Evolutionary conservation across 352 stramenopile species (phyloP), one percentile per base, ranked within the genome.

Genomic region (Phytopythium chamaehyphon): DNA sequence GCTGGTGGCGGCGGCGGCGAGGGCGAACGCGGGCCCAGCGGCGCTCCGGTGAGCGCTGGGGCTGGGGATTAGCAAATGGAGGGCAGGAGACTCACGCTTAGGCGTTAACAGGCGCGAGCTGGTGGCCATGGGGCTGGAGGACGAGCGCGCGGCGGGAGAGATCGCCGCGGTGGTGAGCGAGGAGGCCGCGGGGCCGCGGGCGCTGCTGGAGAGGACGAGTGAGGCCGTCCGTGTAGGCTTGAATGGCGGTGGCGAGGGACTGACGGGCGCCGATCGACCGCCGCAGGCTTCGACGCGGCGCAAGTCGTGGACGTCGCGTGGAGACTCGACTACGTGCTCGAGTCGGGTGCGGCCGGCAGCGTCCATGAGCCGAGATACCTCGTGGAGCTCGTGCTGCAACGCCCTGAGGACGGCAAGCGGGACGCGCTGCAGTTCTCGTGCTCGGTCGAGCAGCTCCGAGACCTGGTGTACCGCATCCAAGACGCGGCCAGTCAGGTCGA

Each of bases 381-480:
- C 15, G 78, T 92, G 31, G 59, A 88, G 33, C 51, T 92, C 51
- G 72, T 72, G 51, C 46, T 87, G 26, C 76, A 90, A 56, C 63
- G 66, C 15, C 76, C 78, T 8, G 50, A 16, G 4, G 52, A 46
- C 10, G 47, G 42, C 26, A 21, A 19, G 24, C 47, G 87, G 16
- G 47, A 77, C 49, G 59, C 59, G 31, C 47, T 84, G 31, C 23
- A 47, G 11, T 88, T 92, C 57, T 64, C 70, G 28, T 92, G 81
- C 62, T 86, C 81, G 2, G 70, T 88, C 22, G 81, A 88, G 54
- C 64, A 83, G 19, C 50, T 92, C 35, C 72, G 76, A 31, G 70
- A 82, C 36, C 62, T 92, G 3, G 81, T 90, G 22, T 92, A 88
- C 54, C 66, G 65, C 3, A 66, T 91, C 3, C 80, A 91, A 42